These are phyloP conservation scores for Ceriops decandra DNA, from an alignment of 345 rosid genomes.

Conservation along the genomic window DNA sequence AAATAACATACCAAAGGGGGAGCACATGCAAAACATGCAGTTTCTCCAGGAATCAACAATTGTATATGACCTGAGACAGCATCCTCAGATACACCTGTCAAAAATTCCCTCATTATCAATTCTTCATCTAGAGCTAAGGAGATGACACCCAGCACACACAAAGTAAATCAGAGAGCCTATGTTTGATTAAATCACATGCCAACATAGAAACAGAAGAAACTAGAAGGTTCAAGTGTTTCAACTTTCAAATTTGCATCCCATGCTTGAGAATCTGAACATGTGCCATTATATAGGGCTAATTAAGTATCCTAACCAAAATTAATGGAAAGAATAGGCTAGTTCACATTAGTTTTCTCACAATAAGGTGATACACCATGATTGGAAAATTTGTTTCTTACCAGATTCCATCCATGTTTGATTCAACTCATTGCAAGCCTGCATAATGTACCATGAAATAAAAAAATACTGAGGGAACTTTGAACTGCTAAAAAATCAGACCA, in stretches of 20 bases:
- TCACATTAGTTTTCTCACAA: neutral
- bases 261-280: too few species aligned
- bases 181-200: too few species aligned
- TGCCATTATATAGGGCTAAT: too few species aligned
- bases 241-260: too few species aligned
- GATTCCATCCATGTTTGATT: conserved; percentile 96
- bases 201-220: too few species aligned
- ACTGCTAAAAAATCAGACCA: neutral
- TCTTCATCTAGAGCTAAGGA: neutral
- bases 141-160: neutral
- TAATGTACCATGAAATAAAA: neutral
- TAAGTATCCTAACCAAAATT: too few species aligned
- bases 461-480: neutral
- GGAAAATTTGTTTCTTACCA: conserved; percentile 41
- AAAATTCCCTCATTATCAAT: conserved; percentile 6
- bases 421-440: conserved; percentile 95
- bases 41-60: conserved; percentile 87
- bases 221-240: too few species aligned
- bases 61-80: conserved; percentile 99
- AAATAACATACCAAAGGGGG: conserved; percentile 72
- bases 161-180: conserved; percentile 1
- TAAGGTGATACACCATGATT: neutral
- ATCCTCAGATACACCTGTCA: conserved; percentile 94
- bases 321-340: neutral
- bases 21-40: conserved; percentile 98